Conservation (phyloP, 2,329 filamentous ascomycete species). For the Amesomyces nigricolor region DNA sequence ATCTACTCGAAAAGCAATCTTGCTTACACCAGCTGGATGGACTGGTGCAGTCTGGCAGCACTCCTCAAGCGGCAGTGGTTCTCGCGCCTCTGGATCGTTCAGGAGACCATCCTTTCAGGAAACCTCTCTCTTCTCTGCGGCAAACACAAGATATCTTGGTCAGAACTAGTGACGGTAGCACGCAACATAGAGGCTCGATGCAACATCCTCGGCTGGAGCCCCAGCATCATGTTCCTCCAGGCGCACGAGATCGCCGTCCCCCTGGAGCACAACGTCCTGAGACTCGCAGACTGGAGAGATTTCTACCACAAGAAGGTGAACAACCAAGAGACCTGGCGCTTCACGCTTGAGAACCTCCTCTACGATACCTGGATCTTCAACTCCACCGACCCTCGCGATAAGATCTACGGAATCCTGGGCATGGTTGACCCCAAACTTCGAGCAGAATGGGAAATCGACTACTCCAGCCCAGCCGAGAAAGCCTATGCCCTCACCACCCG, state of each 20-base stretch:
- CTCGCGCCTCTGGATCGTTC: constrained; percentile 15
- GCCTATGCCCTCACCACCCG: constrained; percentile 8
- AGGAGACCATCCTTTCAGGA: constrained; percentile 14
- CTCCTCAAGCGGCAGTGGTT: constrained; percentile 19
- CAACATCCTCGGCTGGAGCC: constrained; percentile 7
- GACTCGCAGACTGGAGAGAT: constrained; percentile 12
- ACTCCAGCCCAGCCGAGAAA: constrained; percentile 3
- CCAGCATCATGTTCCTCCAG: constrained; percentile 14
- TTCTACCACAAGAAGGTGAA: not conserved
- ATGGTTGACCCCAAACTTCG: constrained; percentile 4
- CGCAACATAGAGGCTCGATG: constrained; percentile 17
- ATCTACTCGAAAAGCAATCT: constrained; percentile 5
- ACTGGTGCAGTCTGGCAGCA: constrained; percentile 17
- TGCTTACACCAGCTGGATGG: constrained; percentile 10
- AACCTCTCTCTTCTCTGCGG: constrained; percentile 7
- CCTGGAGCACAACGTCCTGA: constrained; percentile 12
- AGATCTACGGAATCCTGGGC: constrained; percentile 14
- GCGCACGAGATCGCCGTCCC: constrained; percentile 14
- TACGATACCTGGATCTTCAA: constrained; percentile 15
- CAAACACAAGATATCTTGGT: constrained; percentile 3
- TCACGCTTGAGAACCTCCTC: constrained; percentile 12
- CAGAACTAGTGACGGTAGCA: constrained; percentile 1
- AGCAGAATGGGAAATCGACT: constrained; percentile 9
- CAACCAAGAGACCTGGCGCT: not conserved
- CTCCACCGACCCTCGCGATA: constrained; percentile 14